These are phyloP conservation scores for Trypanosoma theileri DNA, from an alignment of 208 protist genomes.

Conservation along the genomic window DNA sequence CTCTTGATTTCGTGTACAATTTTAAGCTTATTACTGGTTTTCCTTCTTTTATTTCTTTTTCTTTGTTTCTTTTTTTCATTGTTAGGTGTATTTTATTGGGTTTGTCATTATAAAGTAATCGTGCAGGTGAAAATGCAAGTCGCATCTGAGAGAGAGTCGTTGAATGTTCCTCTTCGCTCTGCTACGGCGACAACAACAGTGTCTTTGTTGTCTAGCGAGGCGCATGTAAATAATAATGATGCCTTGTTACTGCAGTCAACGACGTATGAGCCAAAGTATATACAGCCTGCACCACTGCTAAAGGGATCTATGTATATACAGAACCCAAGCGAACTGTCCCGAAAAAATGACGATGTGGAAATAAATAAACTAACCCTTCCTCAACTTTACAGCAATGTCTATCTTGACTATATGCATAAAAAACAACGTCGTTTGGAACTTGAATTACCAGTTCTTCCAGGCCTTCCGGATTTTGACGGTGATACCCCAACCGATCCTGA, in stretches of 20 bases:
- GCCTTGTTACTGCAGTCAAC: constrained; percentile 54
- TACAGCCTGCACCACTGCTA: constrained; percentile 38
- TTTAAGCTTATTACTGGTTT: background rate
- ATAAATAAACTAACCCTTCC: constrained; percentile 54
- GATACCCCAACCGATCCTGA: constrained; percentile 62
- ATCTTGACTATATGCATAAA: constrained; percentile 50
- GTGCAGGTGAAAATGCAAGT: background rate
- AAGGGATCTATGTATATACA: constrained; percentile 71
- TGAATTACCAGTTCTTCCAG: constrained; percentile 38
- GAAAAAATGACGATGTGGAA: constrained; percentile 29
- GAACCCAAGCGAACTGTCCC: constrained; percentile 40
- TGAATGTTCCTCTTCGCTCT: background rate
- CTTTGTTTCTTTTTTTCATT: background rate
- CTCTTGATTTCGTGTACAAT: background rate
- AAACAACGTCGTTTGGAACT: constrained; percentile 30
- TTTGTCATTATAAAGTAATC: background rate
- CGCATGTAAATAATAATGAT: constrained; percentile 47
- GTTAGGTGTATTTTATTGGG: background rate
- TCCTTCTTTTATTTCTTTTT: background rate
- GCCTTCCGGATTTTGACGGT: constrained; percentile 79
- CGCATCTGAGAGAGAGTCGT: background rate
- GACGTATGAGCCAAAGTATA: constrained; percentile 69
- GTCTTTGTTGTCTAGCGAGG: constrained; percentile 38
- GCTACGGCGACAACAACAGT: constrained; percentile 13
- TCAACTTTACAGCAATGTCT: constrained; percentile 62